Base-by-base conservation (phyloP, 2,329 filamentous ascomycete genomes). In the Beauveria brongniartii region DNA sequence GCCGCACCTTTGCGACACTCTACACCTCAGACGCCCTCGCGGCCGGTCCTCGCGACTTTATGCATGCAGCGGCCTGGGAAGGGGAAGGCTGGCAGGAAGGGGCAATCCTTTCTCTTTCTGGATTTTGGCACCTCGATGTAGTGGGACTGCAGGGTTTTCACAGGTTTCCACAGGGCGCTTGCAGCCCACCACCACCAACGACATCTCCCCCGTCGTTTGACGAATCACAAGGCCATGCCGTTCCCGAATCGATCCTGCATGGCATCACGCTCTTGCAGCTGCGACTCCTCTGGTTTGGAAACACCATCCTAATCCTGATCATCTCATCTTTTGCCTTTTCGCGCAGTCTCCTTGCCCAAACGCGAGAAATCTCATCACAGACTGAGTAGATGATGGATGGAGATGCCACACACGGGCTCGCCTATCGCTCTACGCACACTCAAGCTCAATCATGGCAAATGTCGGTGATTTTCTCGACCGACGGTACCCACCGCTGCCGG, bases 251-350 rank as follows among this genome's bases (percentile, higher is more conserved):
- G 41, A 47, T 56, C 12, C 34, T 37, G 40, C 53, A 55, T 47
- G 43, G 54, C 55, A 41, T 59, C 46, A 20, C 34, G 56, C 46
- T 22, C 43, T 37, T n/a, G 26, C 48, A 55, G 52, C 59, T 61
- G 52, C 52, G 52, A 61, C 59, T 61, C 18, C 12, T 61, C 59
- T 43, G 41, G 59, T 61, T 61, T 61, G 52, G 52, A 43, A 37
- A 44, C 51, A 44, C 44, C 26, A 22, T 26, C 37, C 52, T 18
- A 53, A 55, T 61, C 59, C 59, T 51, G 44, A n/a, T 9, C 46
- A 59, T 53, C 44, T 18, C 20, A 41, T 5, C 12, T 20, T 37
- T 22, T 37, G 3, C 24, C 22, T 20, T 26, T 10, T 37, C 24
- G 14, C 37, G 9, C n/a, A 48, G 44, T 22, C 44, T 22, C n/a